These are phyloP conservation scores for Hortiboletus rubellus DNA, from an alignment of 1,284 basidiomycete species.

Conservation along the genomic window DNA sequence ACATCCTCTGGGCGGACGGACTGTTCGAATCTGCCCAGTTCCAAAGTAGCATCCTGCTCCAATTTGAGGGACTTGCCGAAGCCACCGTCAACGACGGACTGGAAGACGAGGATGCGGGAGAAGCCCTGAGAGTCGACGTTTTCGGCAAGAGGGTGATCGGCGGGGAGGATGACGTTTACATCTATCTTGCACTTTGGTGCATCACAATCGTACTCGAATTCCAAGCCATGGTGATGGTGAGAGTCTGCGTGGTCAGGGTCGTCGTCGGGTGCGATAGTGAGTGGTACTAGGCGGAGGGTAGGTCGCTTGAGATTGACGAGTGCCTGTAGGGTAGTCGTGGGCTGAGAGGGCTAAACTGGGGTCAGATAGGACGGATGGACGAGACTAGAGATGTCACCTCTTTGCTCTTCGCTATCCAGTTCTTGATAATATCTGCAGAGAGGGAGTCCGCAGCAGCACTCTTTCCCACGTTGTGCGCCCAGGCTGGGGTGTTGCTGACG, in stretches of 20 bases:
- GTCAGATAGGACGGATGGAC: neutral
- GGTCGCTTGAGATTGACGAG: conserved; percentile 90
- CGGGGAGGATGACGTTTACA: conserved; percentile 67
- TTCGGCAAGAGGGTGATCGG: conserved; percentile 53
- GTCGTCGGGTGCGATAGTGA: conserved; percentile 47
- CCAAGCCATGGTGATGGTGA: conserved; percentile 68
- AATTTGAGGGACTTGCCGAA: conserved; percentile 73
- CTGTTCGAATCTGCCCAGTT: conserved; percentile 65
- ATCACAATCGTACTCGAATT: conserved; percentile 89
- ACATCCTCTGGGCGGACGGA: conserved; percentile 8
- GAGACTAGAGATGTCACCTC: conserved; percentile 49
- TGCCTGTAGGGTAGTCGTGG: conserved; percentile 88
- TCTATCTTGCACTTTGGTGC: conserved; percentile 78
- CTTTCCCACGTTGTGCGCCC: conserved; percentile 42
- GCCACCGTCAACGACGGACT: conserved; percentile 75
- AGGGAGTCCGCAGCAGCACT: conserved; percentile 29
- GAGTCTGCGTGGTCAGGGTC: conserved; percentile 45
- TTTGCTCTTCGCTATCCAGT: conserved; percentile 84
- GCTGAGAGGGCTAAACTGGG: conserved; percentile 59
- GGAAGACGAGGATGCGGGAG: conserved; percentile 64
- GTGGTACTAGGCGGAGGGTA: conserved; percentile 69
- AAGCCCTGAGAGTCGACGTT: conserved; percentile 42
- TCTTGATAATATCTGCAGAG: conserved; percentile 53
- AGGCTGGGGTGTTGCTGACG: conserved; percentile 43
- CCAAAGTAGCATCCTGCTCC: conserved; percentile 72